Percentiles rank a stretch among this genome's conserved stretches.
Evolutionary conservation across 176 grass and related monocot species (phyloP).

Genomic region (Carex myosuroides): DNA sequence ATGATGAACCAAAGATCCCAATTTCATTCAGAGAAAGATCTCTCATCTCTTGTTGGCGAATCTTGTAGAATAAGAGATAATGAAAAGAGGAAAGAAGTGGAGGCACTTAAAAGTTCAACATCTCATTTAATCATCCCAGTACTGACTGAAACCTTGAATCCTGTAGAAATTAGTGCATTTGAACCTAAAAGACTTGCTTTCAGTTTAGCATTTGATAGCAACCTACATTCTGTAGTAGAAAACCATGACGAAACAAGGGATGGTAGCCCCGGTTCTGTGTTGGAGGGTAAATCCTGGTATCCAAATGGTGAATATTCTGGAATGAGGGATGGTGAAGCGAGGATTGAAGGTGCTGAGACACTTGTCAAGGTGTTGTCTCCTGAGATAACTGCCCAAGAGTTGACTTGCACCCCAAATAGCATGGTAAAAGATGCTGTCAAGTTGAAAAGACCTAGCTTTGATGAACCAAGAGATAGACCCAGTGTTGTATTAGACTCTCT

Average conservation of each 20-base stretch:
- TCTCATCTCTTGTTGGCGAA: not conserved
- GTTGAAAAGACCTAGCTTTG: not conserved
- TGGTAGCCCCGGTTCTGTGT: not conserved
- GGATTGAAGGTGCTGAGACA: not conserved
- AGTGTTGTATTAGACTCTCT: not conserved
- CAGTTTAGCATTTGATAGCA: not conserved
- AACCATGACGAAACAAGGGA: not conserved
- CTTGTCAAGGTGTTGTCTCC: not conserved
- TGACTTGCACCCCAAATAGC: not conserved
- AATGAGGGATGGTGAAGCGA: not conserved
- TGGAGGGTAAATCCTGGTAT: not conserved
- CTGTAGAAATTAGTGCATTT: not conserved
- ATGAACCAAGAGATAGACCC: conserved; percentile 2
- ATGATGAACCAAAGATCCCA: not conserved
- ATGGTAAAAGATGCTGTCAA: not conserved
- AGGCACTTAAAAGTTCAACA: not conserved
- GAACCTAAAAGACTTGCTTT: conserved; percentile 14
- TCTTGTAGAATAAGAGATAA: not conserved
- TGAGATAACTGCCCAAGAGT: not conserved
- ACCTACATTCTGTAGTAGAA: conserved; percentile 3
- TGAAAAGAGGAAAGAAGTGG: not conserved
- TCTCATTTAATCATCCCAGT: not conserved
- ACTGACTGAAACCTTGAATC: not conserved
- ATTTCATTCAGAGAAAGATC: not conserved
- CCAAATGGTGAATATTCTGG: not conserved